Evolutionary conservation across 192 early-diverging fungal genomes (phyloP).

Genomic region (Entomortierella parvispora): DNA sequence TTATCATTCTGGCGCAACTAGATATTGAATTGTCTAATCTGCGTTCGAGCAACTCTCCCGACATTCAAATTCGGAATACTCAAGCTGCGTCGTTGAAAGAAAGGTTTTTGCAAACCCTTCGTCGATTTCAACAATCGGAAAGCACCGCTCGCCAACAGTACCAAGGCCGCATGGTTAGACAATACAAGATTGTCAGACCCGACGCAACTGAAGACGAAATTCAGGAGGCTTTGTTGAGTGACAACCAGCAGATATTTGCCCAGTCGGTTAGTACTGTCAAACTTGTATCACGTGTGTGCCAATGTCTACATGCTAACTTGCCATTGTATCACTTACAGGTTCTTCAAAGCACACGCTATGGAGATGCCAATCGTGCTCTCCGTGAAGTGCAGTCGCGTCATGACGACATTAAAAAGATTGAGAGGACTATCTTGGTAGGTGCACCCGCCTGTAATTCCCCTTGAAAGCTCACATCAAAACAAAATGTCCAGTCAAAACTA

Average conservation of each 20-base stretch:
- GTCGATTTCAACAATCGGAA: slow-evolving; percentile 83
- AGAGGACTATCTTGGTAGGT: slow-evolving; percentile 84
- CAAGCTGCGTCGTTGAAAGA: slow-evolving; percentile 65
- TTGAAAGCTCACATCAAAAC: neutral
- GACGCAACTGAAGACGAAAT: slow-evolving; percentile 81
- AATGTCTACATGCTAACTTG: neutral
- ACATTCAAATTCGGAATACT: slow-evolving; percentile 37
- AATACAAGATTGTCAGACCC: slow-evolving; percentile 88
- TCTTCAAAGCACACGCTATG: slow-evolving; percentile 73
- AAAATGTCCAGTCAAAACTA: neutral
- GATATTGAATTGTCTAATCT: slow-evolving; percentile 42
- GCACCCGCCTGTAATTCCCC: neutral
- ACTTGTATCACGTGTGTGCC: neutral
- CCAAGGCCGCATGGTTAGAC: slow-evolving; percentile 83
- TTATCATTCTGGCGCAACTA: neutral
- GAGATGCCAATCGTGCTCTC: slow-evolving; percentile 78
- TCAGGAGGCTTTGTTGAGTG: slow-evolving; percentile 75
- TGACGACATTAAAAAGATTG: slow-evolving; percentile 88
- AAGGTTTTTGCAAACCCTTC: slow-evolving; percentile 72
- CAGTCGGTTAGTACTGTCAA: slow-evolving; percentile 63
- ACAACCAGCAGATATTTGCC: slow-evolving; percentile 83
- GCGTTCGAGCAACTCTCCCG: slow-evolving; percentile 20
- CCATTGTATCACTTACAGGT: slow-evolving; percentile 56
- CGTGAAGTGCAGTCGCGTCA: slow-evolving; percentile 87
- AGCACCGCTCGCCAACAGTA: slow-evolving; percentile 86